Percentiles rank a stretch among this genome's conserved stretches.
Conservation (phyloP, 192 early-diverging fungal species). For the Physocladia obscura region DNA sequence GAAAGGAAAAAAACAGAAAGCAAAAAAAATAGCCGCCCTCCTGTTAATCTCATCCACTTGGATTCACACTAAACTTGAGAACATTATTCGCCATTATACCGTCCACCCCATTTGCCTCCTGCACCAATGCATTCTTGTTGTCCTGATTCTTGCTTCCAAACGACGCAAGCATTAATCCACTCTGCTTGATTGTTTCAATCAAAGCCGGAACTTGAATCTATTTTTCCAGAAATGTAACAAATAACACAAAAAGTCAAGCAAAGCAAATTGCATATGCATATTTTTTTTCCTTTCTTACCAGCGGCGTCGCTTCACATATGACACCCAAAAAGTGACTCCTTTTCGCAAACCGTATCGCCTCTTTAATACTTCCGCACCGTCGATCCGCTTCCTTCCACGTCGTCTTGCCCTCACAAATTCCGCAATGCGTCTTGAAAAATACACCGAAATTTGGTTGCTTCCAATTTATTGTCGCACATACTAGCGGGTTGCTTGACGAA, state of each 20-base stretch:
- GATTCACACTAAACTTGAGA: slow-evolving; percentile 46
- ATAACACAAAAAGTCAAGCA: neutral
- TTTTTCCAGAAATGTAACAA: neutral
- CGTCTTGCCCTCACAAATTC: slow-evolving; percentile 41
- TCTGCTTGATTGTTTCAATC: slow-evolving; percentile 89
- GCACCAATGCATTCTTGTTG: slow-evolving; percentile 61
- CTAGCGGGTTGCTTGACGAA: slow-evolving; percentile 84
- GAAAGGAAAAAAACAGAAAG: too few species aligned
- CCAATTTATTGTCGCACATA: slow-evolving; percentile 96
- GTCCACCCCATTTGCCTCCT: slow-evolving; percentile 85
- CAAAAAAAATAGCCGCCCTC: neutral
- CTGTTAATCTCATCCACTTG: neutral
- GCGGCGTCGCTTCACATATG: slow-evolving; percentile 83
- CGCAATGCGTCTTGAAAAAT: slow-evolving; percentile 87
- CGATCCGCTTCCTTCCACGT: slow-evolving; percentile 34
- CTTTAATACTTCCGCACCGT: slow-evolving; percentile 76
- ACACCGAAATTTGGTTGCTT: slow-evolving; percentile 98
- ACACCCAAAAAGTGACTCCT: slow-evolving; percentile 89
- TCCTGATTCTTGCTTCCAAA: slow-evolving; percentile 80
- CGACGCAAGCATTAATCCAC: slow-evolving; percentile 86
- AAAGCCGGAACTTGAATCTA: slow-evolving; percentile 89
- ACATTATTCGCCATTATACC: slow-evolving; percentile 77
- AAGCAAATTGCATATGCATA: neutral
- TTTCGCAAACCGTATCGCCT: slow-evolving; percentile 91
- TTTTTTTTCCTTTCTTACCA: slow-evolving; percentile 55